These are phyloP conservation scores for Vanrija pseudolonga DNA, from an alignment of 1,284 basidiomycete species.

Conservation along the genomic window DNA sequence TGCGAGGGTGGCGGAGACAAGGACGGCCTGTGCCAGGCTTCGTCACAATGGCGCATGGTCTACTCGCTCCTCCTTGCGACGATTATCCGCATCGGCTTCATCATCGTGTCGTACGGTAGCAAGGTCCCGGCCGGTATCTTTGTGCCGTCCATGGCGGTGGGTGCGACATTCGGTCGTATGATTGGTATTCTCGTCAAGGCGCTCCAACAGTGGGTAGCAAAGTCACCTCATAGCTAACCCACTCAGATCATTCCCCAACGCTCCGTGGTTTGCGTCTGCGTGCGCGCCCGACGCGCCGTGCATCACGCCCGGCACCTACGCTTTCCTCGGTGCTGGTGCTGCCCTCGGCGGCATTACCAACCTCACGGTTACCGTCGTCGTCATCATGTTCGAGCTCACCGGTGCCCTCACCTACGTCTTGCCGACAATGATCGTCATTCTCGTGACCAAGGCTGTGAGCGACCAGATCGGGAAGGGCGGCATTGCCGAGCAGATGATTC, in stretches of 20 bases:
- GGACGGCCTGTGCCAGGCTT: conserved; percentile 89
- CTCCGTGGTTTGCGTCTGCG: conserved; percentile 74
- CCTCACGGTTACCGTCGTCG: conserved; percentile 95
- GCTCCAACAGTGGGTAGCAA: conserved; percentile 66
- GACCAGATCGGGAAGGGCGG: conserved; percentile 89
- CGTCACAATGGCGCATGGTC: conserved; percentile 89
- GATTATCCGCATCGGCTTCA: conserved; percentile 76
- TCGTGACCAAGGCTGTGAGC: conserved; percentile 96
- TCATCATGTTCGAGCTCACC: conserved; percentile 99
- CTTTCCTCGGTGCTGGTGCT: conserved; percentile 89
- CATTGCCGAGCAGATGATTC: conserved; percentile 95
- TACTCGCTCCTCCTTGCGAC: conserved; percentile 91
- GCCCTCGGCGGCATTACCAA: conserved; percentile 94
- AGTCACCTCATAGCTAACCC: background rate
- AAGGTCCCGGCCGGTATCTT: conserved; percentile 98
- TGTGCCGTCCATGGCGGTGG: conserved; percentile 95
- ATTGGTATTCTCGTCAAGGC: conserved; percentile 93
- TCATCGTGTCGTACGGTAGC: conserved; percentile 90
- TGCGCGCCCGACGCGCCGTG: conserved; percentile 91
- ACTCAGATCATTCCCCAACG: conserved; percentile 69
- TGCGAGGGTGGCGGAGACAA: conserved; percentile 93
- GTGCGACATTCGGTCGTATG: conserved; percentile 93
- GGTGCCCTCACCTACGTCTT: conserved; percentile 96
- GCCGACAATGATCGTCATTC: conserved; percentile 95
- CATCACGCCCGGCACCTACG: conserved; percentile 97